Base-by-base conservation (phyloP, 2,329 filamentous ascomycete genomes). In the Phialophora macrospora region DNA sequence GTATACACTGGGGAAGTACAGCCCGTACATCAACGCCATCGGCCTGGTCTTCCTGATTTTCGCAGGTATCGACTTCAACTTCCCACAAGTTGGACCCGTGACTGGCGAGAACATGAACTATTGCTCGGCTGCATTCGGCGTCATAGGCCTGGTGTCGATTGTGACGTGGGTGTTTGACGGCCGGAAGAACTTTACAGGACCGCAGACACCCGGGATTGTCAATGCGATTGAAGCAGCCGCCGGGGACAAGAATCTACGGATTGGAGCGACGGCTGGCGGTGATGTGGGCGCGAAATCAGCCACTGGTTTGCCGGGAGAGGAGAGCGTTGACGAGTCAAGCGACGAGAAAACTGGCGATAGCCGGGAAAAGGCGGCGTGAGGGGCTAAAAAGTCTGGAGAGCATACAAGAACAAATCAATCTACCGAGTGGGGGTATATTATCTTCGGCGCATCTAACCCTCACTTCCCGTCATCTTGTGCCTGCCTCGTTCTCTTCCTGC, bases 1-100 rank as follows among this genome's bases (percentile, higher is more conserved):
- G 0, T 81, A 71, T 49, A 67, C 55, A 3, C 76, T 83, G n/a
- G 82, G 82, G 14, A 77, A 68, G 55, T 82, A 74, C 72, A 77
- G 77, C 65, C 76, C 81, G 0, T 70, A 71, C 0, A 70, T 85
- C 4, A 87, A 87, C 67, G 71, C 79, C 1, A 70, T 84, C 20
- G 84, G 84, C 0, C 78, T 86, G 4, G 51, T 82, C 0, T 87
- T 83, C 70, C 74, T 87, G 3, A 72, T 83, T 1, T 87, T 87
- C 62, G 81, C 82, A 2, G 81, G 80, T 28, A 82, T 86, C 60
- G 84, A 83, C 0, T 85, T 86, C 72, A 87, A 86, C 63, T 84
- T 87, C 63, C 84, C 85, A 0, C 80, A 78, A 0, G 72, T 79
- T 0, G 79, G 74, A 6, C 85, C 85, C 0, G 83, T 87, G n/a